Evolutionary conservation across 1,284 basidiomycete species (phyloP).

Genomic region (Thelephora terrestris): DNA sequence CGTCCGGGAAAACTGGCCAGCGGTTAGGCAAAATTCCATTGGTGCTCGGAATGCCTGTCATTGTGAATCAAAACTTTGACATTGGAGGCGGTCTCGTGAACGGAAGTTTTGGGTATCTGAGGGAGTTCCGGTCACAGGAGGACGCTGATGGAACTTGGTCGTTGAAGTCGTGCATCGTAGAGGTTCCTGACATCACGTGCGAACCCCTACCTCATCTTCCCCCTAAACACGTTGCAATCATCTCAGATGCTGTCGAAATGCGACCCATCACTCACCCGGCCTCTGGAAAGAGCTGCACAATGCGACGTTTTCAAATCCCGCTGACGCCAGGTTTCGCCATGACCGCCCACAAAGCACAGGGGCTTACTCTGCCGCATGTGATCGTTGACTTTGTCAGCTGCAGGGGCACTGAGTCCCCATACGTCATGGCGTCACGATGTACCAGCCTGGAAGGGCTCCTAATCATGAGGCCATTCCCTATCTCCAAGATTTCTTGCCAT

Average conservation of each 20-base stretch:
- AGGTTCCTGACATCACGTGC: slow-evolving; percentile 11
- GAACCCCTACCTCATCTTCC: slow-evolving; percentile 4
- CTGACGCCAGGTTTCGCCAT: slow-evolving; percentile 13
- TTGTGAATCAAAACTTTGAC: slow-evolving; percentile 25
- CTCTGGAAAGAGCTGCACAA: slow-evolving; percentile 1
- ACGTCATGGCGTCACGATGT: slow-evolving; percentile 15
- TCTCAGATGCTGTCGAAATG: slow-evolving; percentile 3
- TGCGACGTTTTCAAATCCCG: slow-evolving; percentile 8
- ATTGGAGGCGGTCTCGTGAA: slow-evolving; percentile 23
- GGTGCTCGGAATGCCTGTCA: slow-evolving; percentile 26
- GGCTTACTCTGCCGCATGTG: slow-evolving; percentile 9
- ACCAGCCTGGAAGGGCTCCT: slow-evolving; percentile 9
- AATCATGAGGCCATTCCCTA: slow-evolving; percentile 11
- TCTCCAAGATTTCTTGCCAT: slow-evolving; percentile 1
- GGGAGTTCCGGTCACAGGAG: slow-evolving; percentile 15
- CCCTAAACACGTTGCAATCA: neutral
- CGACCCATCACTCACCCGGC: slow-evolving; percentile 4
- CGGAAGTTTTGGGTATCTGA: no score
- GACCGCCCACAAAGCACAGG: slow-evolving; percentile 15
- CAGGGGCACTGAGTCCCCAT: slow-evolving; percentile 6
- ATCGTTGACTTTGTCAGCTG: slow-evolving; percentile 12
- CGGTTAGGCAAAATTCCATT: slow-evolving; percentile 19
- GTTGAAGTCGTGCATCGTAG: slow-evolving; percentile 4
- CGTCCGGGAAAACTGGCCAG: slow-evolving; percentile 19
- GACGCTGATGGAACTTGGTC: slow-evolving; percentile 11